These are phyloP conservation scores for Aschersonia sp. DNA, from an alignment of 2,329 filamentous ascomycete genomes.

Conservation along the genomic window DNA sequence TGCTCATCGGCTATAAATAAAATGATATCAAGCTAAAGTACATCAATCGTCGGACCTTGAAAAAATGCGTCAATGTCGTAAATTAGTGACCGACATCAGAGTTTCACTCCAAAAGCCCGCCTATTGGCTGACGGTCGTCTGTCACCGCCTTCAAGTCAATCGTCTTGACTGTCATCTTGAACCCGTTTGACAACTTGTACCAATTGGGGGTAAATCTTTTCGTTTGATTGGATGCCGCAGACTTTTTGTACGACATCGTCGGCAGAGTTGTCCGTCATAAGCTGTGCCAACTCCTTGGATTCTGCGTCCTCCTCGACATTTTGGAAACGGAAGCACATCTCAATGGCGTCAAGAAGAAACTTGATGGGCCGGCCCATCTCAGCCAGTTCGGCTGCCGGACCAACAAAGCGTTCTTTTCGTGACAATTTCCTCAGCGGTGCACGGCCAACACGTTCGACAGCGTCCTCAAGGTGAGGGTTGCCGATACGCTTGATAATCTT, in stretches of 20 bases:
- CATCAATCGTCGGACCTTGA: neutral
- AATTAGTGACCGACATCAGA: slow-evolving; percentile 1
- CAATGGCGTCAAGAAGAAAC: slow-evolving; percentile 65
- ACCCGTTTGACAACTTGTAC: slow-evolving; percentile 72
- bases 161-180: slow-evolving; percentile 44
- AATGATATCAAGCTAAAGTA: slow-evolving; percentile 2
- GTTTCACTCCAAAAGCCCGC: neutral
- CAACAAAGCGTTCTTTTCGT: slow-evolving; percentile 91
- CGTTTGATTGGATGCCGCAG: slow-evolving; percentile 61
- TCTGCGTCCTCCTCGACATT: slow-evolving; percentile 86
- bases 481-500: slow-evolving; percentile 88
- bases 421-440: slow-evolving; percentile 87
- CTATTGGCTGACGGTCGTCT: neutral
- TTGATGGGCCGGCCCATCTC: slow-evolving; percentile 62
- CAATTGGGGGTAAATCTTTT: slow-evolving; percentile 66
- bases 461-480: slow-evolving; percentile 85
- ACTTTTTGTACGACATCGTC: slow-evolving; percentile 67
- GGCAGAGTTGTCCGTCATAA: slow-evolving; percentile 60
- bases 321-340: slow-evolving; percentile 92
- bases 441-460: slow-evolving; percentile 87
- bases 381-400: slow-evolving; percentile 77
- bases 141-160: slow-evolving; percentile 18
- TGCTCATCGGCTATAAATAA: slow-evolving; percentile 6
- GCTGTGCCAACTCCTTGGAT: slow-evolving; percentile 70
- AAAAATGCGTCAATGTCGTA: too few species aligned